Percentiles rank a stretch among this genome's conserved stretches.
These are phyloP conservation scores for Stramenopiles sp. DNA, from an alignment of 352 stramenopile species.

Conservation along the genomic window DNA sequence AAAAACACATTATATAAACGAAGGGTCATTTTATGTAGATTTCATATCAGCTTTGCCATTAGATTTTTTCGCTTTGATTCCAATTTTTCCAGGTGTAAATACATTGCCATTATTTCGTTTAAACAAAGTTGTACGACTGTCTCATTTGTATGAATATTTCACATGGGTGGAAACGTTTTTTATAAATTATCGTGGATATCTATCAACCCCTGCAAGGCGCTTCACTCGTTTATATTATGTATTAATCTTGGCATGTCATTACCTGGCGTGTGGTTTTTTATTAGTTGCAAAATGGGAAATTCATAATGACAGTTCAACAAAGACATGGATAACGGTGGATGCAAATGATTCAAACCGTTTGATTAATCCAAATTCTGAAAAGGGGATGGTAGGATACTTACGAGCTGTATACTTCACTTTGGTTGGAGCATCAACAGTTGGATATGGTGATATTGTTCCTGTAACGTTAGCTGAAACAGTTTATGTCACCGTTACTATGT, in stretches of 20 bases:
- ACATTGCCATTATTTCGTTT: conserved; percentile 5
- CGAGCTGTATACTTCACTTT: conserved; percentile 28
- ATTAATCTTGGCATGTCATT: conserved; percentile 28
- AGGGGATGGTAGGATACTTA: conserved; percentile 24
- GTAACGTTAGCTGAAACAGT: conserved; percentile 26
- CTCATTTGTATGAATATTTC: conserved; percentile 19
- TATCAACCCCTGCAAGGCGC: conserved; percentile 19
- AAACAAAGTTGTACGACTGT: conserved; percentile 22
- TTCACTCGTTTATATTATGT: conserved; percentile 26
- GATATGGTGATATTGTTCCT: conserved; percentile 28
- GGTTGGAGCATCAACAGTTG: conserved; percentile 27
- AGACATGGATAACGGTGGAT: no score
- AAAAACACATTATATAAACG: no score
- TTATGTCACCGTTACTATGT: conserved; percentile 23
- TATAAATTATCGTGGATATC: conserved; percentile 17
- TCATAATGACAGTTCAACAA: no score
- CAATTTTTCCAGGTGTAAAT: conserved; percentile 15
- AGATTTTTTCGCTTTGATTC: conserved; percentile 22
- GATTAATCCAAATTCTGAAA: no score
- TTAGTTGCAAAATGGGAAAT: no score
- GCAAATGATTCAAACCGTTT: no score
- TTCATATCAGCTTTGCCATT: no score
- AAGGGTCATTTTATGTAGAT: no score
- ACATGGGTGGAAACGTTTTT: conserved; percentile 19
- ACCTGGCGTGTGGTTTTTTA: conserved; percentile 25